phyloP scores from a whole-genome alignment of 805 yeast genomes.

The Candida insectorum region DNA sequence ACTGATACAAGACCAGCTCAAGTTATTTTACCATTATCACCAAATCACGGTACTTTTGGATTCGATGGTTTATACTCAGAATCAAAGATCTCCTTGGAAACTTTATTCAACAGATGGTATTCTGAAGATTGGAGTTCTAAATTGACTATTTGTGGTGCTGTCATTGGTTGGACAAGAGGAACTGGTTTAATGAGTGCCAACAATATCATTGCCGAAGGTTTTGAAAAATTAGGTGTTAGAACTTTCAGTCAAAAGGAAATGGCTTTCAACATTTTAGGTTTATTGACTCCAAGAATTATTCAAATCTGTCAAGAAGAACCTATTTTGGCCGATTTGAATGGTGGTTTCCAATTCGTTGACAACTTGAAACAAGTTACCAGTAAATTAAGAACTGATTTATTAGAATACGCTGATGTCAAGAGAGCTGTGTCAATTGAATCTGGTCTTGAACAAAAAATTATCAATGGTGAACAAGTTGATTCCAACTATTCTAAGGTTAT shows the following conservation, averaged over 20 bases:
- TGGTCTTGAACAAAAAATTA: slow-evolving; percentile 79
- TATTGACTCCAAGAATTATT: slow-evolving; percentile 81
- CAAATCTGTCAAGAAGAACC: slow-evolving; percentile 90
- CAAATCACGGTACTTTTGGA: slow-evolving; percentile 99
- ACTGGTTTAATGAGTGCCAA: slow-evolving; percentile 98
- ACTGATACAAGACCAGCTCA: slow-evolving; percentile 97
- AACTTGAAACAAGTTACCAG: slow-evolving; percentile 86
- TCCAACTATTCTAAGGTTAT: slow-evolving; percentile 74
- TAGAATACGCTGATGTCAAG: slow-evolving; percentile 86
- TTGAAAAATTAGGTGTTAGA: slow-evolving; percentile 92
- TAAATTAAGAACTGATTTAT: slow-evolving; percentile 69
- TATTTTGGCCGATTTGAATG: slow-evolving; percentile 96
- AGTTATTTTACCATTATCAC: slow-evolving; percentile 93
- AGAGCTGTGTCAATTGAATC: slow-evolving; percentile 94
- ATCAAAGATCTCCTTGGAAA: slow-evolving; percentile 92
- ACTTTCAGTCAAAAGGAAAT: slow-evolving; percentile 98
- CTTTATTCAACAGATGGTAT: slow-evolving; percentile 97
- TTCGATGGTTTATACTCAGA: slow-evolving; percentile 98
- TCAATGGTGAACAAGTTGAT: slow-evolving; percentile 86
- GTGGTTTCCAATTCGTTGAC: slow-evolving; percentile 93
- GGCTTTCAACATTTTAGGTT: slow-evolving; percentile 97
- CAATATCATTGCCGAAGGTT: slow-evolving; percentile 96
- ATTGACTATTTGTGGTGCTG: slow-evolving; percentile 96
- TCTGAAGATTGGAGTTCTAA: slow-evolving; percentile 96
- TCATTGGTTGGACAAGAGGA: slow-evolving; percentile 99